A percentile compares a stretch with the other conserved stretches of the same genome.
Evolutionary conservation across 2,329 filamentous ascomycete species (phyloP).

Genomic region (Alternaria ethzedia): DNA sequence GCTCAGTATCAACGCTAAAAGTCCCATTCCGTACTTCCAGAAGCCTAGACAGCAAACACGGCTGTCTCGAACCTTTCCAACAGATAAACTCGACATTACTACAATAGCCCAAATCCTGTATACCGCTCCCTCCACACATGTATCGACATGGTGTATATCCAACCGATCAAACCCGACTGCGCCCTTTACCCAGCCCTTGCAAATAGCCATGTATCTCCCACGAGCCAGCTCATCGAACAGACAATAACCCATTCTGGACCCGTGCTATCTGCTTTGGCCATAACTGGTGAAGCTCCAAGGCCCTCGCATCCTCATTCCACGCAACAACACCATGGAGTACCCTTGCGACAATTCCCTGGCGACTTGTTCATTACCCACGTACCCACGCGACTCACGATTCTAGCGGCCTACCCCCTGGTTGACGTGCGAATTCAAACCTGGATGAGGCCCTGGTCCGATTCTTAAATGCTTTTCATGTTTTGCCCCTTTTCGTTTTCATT

Average conservation of each 20-base stretch:
- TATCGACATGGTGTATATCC: slow-evolving; percentile 8
- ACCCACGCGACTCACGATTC: neutral
- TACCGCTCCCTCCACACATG: slow-evolving; percentile 2
- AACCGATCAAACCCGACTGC: slow-evolving; percentile 6
- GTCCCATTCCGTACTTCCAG: neutral
- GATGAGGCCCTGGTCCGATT: neutral
- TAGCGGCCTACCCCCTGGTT: neutral
- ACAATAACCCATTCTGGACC: neutral
- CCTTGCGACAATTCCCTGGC: slow-evolving; percentile 3
- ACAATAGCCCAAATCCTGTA: neutral
- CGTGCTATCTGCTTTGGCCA: neutral
- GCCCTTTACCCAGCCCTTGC: neutral
- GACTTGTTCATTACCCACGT: neutral
- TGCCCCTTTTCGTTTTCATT: neutral
- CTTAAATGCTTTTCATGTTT: neutral
- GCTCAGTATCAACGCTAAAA: slow-evolving; percentile 65
- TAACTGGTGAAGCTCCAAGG: neutral
- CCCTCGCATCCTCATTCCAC: neutral
- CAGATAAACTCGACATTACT: slow-evolving; percentile 10
- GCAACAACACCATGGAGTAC: neutral
- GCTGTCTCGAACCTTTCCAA: neutral
- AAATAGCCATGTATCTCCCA: slow-evolving; percentile 2
- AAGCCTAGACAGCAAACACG: slow-evolving; percentile 6
- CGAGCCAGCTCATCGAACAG: slow-evolving; percentile 1
- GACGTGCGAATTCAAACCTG: neutral